Evolutionary conservation across 2,329 filamentous ascomycete species (phyloP), one percentile per base, ranked within the genome.

Genomic region (Fusarium robinianum): DNA sequence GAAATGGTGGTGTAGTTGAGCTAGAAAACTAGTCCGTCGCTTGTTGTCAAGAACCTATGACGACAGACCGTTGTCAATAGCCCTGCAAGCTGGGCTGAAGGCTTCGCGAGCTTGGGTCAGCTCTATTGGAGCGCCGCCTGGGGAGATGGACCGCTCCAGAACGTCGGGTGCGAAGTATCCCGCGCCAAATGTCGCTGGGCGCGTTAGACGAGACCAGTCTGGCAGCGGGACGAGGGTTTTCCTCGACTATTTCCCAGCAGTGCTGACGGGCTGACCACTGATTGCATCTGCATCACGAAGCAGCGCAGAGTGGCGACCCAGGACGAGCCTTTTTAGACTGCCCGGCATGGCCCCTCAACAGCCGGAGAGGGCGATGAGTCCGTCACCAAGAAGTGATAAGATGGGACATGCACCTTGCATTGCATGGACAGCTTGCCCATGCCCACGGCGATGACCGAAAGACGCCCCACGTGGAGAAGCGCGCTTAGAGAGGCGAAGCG

Each of bases 391-490:
- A n/a, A n/a, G n/a, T n/a, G n/a, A 29, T 41, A 39, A 26, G 18
- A 38, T 37, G 32, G 35, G 39, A 53, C 24, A 45, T 39, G 5
- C 23, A 12, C 10, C n/a, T 25, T 27, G 51, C 32, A 55, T 46
- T 41, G 51, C 24, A 46, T 45, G 25, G 39, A 37, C 25, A 43
- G 23, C 18, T 38, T 47, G 24, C 19, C 29, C 24, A 44, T 27
- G 26, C 41, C 48, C 26, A 58, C 58, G 58, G 58, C 32, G 48
- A 59, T 51, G 55, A 42, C 58, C 58, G 58, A 54, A 47, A 41
- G 46, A 41, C 26, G 53, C 49, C 53, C 57, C 57, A 61, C 55
- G 57, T 60, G 57, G 57, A 49, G 53, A 51, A 51, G 39, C 47
- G 49, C 47, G 55, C 57, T 60, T 59, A 55, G 46, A 39, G 42